Evolutionary conservation across 441 rosid genomes (phyloP), one percentile per base, ranked within the genome.

Genomic region (Populus hybrid): DNA sequence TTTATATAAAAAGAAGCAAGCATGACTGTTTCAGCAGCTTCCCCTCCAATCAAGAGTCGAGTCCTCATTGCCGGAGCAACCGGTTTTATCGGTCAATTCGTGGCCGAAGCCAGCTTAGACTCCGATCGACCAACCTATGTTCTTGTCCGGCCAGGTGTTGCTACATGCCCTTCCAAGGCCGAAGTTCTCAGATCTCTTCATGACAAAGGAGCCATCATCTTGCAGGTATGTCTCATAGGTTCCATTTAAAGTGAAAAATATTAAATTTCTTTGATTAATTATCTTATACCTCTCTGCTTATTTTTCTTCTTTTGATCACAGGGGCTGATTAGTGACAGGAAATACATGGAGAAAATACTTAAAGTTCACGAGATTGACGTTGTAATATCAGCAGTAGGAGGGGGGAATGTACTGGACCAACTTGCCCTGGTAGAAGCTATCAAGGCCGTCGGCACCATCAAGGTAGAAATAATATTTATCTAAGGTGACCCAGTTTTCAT

Each of bases 51-150:
- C 40, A 76, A 69, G 29, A 78, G 88, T 63, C 73, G 87, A 9
- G 90, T 89, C 73, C 89, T 91, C 59, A 45, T 91, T 20, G 79
- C 73, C 73, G 90, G 90, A 28, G 79, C 88, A 1, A 82, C 82
- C 9, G 90, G 90, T 28, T 82, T 85, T 23, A 85, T 87, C 6
- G 90, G 90, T 24, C 82, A 64, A 14, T 83, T 78, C 38, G 53
- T 87, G 24, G 81, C 84, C 0, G 68, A 74, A 18, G 85, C 88
- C 1, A 76, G 88, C 80, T 77, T 87, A 3, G 80, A 75, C 29
- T 69, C 82, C 28, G 87, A 85, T 16, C 78, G 83, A 36, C 75
- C 77, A 26, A 87, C 88, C 23, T 83, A 81, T 72, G 64, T 83
- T 68, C 86, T 87, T 35, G 77, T 80, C 72, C 83, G 89, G 16